Percentiles rank a stretch among this genome's conserved stretches.
Conservation (phyloP, 768 basidiomycete species). For the Podaxis pistillaris region DNA sequence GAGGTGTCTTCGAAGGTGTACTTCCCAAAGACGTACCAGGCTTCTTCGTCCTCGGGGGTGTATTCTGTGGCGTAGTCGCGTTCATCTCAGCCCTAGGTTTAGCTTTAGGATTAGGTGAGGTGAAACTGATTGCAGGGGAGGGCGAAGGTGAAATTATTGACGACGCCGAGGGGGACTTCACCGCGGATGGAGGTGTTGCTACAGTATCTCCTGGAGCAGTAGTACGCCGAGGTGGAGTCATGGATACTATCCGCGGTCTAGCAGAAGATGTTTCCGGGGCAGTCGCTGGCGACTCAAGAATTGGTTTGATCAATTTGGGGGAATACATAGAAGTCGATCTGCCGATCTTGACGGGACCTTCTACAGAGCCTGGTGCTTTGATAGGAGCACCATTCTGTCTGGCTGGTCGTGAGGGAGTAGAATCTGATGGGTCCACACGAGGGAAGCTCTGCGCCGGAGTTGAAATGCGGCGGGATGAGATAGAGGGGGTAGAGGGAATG, state of each 20-base stretch:
- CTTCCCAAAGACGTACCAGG: constrained; percentile 10
- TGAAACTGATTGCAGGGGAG: constrained; percentile 37
- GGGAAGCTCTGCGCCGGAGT: constrained; percentile 34
- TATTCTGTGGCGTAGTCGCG: constrained; percentile 28
- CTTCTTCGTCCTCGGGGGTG: constrained; percentile 25
- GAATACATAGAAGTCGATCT: constrained; percentile 28
- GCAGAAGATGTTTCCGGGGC: constrained; percentile 22
- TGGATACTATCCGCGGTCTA: constrained; percentile 42
- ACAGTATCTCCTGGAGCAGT: constrained; percentile 12
- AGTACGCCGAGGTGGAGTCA: constrained; percentile 35
- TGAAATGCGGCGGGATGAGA: constrained; percentile 37
- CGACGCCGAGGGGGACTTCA: constrained; percentile 25
- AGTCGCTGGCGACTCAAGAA: constrained; percentile 16
- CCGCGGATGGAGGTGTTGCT: constrained; percentile 21
- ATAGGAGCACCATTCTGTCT: constrained; percentile 13
- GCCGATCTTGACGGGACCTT: constrained; percentile 23
- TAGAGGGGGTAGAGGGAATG: constrained; percentile 34
- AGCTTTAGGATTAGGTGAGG: constrained; percentile 38
- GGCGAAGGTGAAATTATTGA: constrained; percentile 25
- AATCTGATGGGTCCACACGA: constrained; percentile 25
- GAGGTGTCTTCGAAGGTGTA: constrained; percentile 21
- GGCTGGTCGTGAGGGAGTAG: constrained; percentile 27
- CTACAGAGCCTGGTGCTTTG: constrained; percentile 21
- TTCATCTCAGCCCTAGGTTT: constrained; percentile 21
- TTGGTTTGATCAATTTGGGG: constrained; percentile 20